Conservation (phyloP, 306 rosid species). For the Begonia masoniana region DNA sequence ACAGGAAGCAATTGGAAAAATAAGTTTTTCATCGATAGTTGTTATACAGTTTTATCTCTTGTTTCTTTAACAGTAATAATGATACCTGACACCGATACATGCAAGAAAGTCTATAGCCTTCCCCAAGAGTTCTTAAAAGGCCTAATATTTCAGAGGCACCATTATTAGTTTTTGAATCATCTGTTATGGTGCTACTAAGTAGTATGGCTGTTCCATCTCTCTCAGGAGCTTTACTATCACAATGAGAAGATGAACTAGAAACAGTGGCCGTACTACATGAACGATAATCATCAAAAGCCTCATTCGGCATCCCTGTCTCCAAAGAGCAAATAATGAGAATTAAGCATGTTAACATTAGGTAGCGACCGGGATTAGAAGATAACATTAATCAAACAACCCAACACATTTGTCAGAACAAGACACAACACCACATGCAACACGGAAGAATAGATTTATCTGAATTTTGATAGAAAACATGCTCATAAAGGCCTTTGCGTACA, state of each 20-base stretch:
- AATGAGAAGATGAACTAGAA: conserved; percentile 37
- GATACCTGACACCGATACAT: conserved; percentile 83
- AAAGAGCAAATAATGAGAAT: too few species aligned
- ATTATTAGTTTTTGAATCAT: conserved; percentile 38
- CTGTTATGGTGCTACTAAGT: conserved; percentile 37
- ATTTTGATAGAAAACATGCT: too few species aligned
- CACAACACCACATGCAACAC: too few species aligned
- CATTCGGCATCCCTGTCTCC: conserved; percentile 53
- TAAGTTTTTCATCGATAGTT: too few species aligned
- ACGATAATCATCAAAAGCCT: conserved; percentile 59
- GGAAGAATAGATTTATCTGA: too few species aligned
- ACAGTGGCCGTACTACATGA: conserved; percentile 33
- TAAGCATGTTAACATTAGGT: too few species aligned
- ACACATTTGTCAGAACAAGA: too few species aligned
- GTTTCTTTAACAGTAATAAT: conserved; percentile 10
- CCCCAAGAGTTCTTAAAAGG: conserved; percentile 80
- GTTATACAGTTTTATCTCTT: not conserved
- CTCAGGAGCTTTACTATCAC: conserved; percentile 49
- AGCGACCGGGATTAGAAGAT: too few species aligned
- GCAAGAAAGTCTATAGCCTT: conserved; percentile 87
- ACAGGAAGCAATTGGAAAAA: conserved; percentile 7
- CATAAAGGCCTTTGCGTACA: too few species aligned
- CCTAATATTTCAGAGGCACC: conserved; percentile 68
- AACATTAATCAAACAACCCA: too few species aligned
- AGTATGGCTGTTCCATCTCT: conserved; percentile 33